Evolutionary conservation across 768 basidiomycete genomes (phyloP).

Genomic region (Sutorius australiensis): DNA sequence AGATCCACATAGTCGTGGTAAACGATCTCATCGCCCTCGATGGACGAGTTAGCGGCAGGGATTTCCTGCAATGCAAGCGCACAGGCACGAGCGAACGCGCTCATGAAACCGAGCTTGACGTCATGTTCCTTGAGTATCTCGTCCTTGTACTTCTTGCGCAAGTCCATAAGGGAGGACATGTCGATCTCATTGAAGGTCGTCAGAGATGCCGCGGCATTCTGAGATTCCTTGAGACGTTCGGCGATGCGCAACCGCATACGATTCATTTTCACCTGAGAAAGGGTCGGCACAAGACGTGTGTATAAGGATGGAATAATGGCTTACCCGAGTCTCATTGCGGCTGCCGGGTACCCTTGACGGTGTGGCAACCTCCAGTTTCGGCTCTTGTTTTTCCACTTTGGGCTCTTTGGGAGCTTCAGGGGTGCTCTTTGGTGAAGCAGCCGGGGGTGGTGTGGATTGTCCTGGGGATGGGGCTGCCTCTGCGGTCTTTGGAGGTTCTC

Average conservation of each 20-base stretch:
- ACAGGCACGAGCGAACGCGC: conserved; percentile 88
- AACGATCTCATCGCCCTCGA: conserved; percentile 91
- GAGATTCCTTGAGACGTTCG: conserved; percentile 96
- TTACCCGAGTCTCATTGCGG: conserved; percentile 82
- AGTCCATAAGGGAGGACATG: conserved; percentile 92
- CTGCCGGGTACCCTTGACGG: conserved; percentile 42
- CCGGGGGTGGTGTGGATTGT: conserved; percentile 44
- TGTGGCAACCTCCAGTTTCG: conserved; percentile 30
- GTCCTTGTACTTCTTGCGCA: conserved; percentile 95
- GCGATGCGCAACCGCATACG: conserved; percentile 97
- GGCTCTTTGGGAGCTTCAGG: conserved; percentile 30
- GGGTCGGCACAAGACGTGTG: not conserved
- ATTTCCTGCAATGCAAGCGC: conserved; percentile 85
- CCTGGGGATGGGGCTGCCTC: conserved; percentile 45
- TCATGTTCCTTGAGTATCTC: conserved; percentile 85
- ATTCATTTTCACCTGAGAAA: conserved; percentile 87
- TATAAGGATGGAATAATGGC: conserved; percentile 16
- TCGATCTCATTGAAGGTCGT: conserved; percentile 99
- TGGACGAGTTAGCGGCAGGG: conserved; percentile 89
- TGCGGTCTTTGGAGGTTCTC: conserved; percentile 31
- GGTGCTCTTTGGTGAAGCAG: conserved; percentile 35
- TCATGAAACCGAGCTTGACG: conserved; percentile 98
- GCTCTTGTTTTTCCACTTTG: conserved; percentile 36
- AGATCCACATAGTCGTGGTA: conserved; percentile 92
- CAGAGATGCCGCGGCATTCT: conserved; percentile 92